phyloP scores from a whole-genome alignment of 2,329 filamentous ascomycete genomes.

The Stachybotrys chartarum region DNA sequence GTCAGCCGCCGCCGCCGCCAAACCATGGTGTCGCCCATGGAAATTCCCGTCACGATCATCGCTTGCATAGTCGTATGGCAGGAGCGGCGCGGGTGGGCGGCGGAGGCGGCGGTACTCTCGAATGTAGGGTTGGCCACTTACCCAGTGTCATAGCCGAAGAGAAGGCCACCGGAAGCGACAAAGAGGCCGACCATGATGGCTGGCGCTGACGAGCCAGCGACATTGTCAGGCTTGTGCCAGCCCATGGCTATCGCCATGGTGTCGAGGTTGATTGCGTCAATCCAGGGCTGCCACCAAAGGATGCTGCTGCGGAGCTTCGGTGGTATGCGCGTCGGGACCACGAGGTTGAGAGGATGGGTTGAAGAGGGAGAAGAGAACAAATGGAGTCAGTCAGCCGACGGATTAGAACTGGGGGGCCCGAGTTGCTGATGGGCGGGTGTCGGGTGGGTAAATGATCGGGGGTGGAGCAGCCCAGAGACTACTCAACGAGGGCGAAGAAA shows the following conservation, averaged over 20 bases:
- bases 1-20: no score
- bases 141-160: conserved; percentile 67
- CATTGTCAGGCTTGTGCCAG: conserved; percentile 69
- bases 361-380: neutral
- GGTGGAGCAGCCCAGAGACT: neutral
- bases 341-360: neutral
- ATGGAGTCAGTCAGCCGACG: neutral
- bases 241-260: conserved; percentile 61
- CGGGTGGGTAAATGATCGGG: conserved; percentile 1
- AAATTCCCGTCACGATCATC: neutral
- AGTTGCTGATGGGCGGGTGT: neutral
- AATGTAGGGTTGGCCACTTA: conserved; percentile 29
- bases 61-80: neutral
- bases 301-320: conserved; percentile 7
- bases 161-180: conserved; percentile 60
- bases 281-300: conserved; percentile 26
- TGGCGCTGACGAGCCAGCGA: conserved; percentile 64
- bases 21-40: no score
- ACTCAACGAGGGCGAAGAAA: neutral
- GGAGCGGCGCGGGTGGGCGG: neutral
- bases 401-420: neutral
- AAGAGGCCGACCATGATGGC: conserved; percentile 67
- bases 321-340: neutral
- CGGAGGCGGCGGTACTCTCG: neutral
- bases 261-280: conserved; percentile 41